These are phyloP conservation scores for Yarrowia porcina DNA, from an alignment of 805 yeast genomes.

Conservation along the genomic window DNA sequence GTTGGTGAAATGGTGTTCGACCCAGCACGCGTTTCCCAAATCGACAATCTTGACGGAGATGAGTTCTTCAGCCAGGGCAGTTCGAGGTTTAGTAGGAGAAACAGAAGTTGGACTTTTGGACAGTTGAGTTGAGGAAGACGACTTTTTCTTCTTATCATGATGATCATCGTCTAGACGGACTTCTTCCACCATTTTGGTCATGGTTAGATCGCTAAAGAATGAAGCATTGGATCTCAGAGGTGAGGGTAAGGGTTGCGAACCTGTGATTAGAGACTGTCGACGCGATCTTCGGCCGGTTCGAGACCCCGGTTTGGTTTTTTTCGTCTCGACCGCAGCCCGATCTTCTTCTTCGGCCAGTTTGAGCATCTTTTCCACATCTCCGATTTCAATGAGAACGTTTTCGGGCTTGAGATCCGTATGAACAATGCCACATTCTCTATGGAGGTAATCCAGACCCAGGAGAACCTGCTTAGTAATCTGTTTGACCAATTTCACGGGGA, in stretches of 20 bases:
- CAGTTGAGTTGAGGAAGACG: background rate
- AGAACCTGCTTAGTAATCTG: slow-evolving; percentile 77
- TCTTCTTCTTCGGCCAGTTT: slow-evolving; percentile 63
- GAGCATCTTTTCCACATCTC: slow-evolving; percentile 77
- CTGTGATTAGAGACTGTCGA: slow-evolving; percentile 74
- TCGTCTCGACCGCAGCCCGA: slow-evolving; percentile 44
- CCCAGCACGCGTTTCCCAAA: slow-evolving; percentile 87
- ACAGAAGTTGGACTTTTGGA: slow-evolving; percentile 27
- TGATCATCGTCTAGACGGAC: slow-evolving; percentile 5
- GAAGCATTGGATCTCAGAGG: slow-evolving; percentile 58
- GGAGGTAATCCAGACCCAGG: slow-evolving; percentile 67
- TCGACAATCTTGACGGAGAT: slow-evolving; percentile 88
- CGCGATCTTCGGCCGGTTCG: slow-evolving; percentile 39
- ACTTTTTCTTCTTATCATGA: background rate
- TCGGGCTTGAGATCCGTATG: slow-evolving; percentile 76
- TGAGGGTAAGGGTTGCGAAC: slow-evolving; percentile 90
- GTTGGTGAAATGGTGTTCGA: slow-evolving; percentile 74
- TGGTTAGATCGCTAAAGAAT: slow-evolving; percentile 28
- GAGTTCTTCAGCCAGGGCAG: slow-evolving; percentile 44
- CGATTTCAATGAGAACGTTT: slow-evolving; percentile 73
- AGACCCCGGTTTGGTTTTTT: slow-evolving; percentile 25
- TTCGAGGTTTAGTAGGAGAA: slow-evolving; percentile 28
- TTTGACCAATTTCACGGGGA: slow-evolving; percentile 73
- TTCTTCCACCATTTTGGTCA: slow-evolving; percentile 24
- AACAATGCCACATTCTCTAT: slow-evolving; percentile 68